Evolutionary conservation across 2,329 filamentous ascomycete species (phyloP).

Genomic region (Lanzia echinophila): DNA sequence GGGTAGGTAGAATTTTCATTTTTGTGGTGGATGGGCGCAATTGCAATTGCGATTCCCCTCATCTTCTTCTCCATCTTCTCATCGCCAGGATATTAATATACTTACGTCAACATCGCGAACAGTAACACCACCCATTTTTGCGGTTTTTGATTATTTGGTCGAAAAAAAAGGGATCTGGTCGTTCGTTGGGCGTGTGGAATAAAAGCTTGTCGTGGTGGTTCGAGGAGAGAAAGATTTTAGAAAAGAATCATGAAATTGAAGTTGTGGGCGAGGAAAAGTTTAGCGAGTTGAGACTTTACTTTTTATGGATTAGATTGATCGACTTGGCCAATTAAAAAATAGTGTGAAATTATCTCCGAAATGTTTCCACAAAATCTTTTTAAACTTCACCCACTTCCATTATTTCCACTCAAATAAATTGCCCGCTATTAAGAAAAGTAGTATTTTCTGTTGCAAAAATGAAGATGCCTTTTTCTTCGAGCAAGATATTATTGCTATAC

Average conservation of each 20-base stretch:
- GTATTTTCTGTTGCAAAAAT: no score
- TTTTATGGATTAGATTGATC: neutral
- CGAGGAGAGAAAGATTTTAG: neutral
- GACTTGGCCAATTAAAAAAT: neutral
- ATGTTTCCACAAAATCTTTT: no score
- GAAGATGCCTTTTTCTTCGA: no score
- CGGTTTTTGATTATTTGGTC: slow-evolving; percentile 37
- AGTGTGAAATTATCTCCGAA: neutral
- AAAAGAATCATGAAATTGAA: neutral
- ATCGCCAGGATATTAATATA: slow-evolving; percentile 31
- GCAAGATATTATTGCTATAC: no score
- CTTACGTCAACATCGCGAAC: slow-evolving; percentile 84
- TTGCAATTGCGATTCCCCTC: slow-evolving; percentile 10
- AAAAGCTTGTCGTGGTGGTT: slow-evolving; percentile 6
- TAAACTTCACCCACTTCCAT: no score
- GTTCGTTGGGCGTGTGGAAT: slow-evolving; percentile 10
- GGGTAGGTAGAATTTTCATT: neutral
- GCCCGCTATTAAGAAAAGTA: no score
- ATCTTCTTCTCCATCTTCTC: slow-evolving; percentile 11
- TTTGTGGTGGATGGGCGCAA: slow-evolving; percentile 1
- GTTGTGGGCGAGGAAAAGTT: slow-evolving; percentile 4
- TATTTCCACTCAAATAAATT: no score
- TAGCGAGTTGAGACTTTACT: neutral
- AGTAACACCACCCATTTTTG: slow-evolving; percentile 74
- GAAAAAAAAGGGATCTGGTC: slow-evolving; percentile 13